phyloP scores from a whole-genome alignment of 2,329 filamentous ascomycete species.

The Botrytis squamosa region DNA sequence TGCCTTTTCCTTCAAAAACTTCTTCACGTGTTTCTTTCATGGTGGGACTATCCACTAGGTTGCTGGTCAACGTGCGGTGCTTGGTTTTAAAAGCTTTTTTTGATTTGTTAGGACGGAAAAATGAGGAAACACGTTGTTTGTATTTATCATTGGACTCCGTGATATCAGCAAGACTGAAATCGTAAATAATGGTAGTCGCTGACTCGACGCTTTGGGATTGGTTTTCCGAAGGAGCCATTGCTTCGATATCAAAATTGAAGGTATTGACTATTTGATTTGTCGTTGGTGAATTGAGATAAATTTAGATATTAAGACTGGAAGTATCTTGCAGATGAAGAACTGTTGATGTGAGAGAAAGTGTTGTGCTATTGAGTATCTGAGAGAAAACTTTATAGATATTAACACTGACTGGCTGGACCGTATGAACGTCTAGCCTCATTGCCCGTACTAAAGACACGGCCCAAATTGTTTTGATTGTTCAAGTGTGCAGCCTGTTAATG shows the following conservation, averaged over 20 bases:
- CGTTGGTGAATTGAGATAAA: not conserved
- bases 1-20: not conserved
- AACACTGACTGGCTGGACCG: not conserved
- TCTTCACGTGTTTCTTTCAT: not conserved
- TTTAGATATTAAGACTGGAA: not conserved
- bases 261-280: not conserved
- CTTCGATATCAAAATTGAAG: not conserved
- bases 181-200: not conserved
- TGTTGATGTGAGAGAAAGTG: not conserved
- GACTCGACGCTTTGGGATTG: not conserved
- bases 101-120: not conserved
- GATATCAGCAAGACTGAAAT: not conserved
- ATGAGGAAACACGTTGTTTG: not conserved
- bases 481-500: not conserved
- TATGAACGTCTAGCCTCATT: not conserved
- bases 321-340: not conserved
- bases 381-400: not conserved
- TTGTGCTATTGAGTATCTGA: not conserved
- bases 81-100: not conserved
- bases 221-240: not conserved
- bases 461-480: not conserved
- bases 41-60: not conserved
- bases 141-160: not conserved
- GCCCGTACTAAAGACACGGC: not conserved
- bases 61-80: not conserved